These are phyloP conservation scores for Colletotrichum tanaceti DNA, from an alignment of 2,329 filamentous ascomycete genomes.

Conservation along the genomic window DNA sequence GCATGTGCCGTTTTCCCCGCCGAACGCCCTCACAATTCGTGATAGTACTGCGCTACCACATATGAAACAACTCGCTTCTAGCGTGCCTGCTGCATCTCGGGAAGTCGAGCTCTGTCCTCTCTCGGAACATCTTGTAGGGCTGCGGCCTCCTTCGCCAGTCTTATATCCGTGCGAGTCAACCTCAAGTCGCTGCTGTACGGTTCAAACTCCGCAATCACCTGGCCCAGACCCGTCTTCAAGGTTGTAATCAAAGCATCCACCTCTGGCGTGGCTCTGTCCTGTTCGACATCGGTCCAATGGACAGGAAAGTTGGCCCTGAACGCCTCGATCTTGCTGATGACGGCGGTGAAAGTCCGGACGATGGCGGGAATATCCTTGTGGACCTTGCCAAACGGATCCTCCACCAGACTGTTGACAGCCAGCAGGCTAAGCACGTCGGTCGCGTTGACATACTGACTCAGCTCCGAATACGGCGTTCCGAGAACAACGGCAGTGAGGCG, in stretches of 20 bases:
- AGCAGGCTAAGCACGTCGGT: constrained; percentile 76
- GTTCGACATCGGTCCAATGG: constrained; percentile 84
- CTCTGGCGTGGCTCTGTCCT: constrained; percentile 67
- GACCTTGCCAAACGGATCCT: constrained; percentile 89
- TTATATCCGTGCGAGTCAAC: constrained; percentile 76
- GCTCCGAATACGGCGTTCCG: constrained; percentile 78
- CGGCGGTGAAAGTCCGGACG: constrained; percentile 76
- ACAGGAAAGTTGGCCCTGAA: constrained; percentile 70
- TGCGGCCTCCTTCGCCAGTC: constrained; percentile 77
- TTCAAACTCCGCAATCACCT: constrained; percentile 78
- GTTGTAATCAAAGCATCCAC: constrained; percentile 76
- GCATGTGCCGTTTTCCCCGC: constrained; percentile 21
- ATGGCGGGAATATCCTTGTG: constrained; percentile 81
- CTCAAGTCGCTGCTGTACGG: constrained; percentile 78
- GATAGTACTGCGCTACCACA: background rate
- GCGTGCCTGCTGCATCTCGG: constrained; percentile 48
- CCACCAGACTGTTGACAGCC: constrained; percentile 77
- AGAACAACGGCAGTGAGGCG: constrained; percentile 76
- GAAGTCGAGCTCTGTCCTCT: constrained; percentile 32
- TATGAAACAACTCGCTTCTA: constrained; percentile 17
- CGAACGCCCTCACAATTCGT: constrained; percentile 23
- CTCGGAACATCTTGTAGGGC: constrained; percentile 44
- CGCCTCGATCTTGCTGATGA: constrained; percentile 75
- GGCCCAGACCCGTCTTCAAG: constrained; percentile 72
- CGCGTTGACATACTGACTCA: constrained; percentile 76